Evolutionary conservation across 371 early-diverging fungal species (phyloP).

Genomic region (Mucor lusitanicus): DNA sequence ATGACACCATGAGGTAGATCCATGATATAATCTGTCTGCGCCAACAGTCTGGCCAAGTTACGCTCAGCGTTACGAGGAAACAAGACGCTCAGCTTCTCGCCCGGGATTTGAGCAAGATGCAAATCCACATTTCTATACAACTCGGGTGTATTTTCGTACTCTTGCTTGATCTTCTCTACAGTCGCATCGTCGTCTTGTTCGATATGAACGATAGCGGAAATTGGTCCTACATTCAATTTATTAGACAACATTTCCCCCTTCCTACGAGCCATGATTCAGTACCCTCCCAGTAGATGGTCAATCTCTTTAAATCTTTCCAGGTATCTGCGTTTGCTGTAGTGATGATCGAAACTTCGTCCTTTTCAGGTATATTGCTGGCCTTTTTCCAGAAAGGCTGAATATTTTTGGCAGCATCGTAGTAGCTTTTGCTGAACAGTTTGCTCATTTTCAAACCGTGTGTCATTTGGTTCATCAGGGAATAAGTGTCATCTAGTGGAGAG

Average conservation of each 20-base stretch:
- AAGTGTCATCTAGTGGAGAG: constrained; percentile 28
- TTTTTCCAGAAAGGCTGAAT: constrained; percentile 48
- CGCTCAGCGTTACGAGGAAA: constrained; percentile 51
- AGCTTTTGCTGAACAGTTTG: constrained; percentile 47
- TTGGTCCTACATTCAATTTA: constrained; percentile 31
- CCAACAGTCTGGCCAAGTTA: constrained; percentile 49
- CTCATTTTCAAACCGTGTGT: constrained; percentile 49
- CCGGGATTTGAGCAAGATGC: constrained; percentile 33
- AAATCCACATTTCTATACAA: constrained; percentile 37
- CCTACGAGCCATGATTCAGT: neutral
- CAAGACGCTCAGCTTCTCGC: constrained; percentile 25
- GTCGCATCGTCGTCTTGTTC: constrained; percentile 21
- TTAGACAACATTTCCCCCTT: neutral
- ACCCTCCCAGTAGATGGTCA: constrained; percentile 52
- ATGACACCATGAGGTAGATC: constrained; percentile 41
- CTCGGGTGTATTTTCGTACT: constrained; percentile 25
- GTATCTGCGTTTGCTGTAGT: constrained; percentile 40
- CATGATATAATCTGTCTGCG: constrained; percentile 40
- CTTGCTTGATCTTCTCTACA: constrained; percentile 21
- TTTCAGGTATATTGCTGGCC: constrained; percentile 19
- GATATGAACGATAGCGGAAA: constrained; percentile 46
- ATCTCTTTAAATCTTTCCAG: constrained; percentile 37
- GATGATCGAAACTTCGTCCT: constrained; percentile 38
- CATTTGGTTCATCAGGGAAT: constrained; percentile 43
- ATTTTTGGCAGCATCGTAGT: constrained; percentile 34